Percentiles rank a stretch among this genome's conserved stretches.
phyloP scores from a whole-genome alignment of 495 filamentous ascomycete genomes.

The Stereocaulon alpinum region DNA sequence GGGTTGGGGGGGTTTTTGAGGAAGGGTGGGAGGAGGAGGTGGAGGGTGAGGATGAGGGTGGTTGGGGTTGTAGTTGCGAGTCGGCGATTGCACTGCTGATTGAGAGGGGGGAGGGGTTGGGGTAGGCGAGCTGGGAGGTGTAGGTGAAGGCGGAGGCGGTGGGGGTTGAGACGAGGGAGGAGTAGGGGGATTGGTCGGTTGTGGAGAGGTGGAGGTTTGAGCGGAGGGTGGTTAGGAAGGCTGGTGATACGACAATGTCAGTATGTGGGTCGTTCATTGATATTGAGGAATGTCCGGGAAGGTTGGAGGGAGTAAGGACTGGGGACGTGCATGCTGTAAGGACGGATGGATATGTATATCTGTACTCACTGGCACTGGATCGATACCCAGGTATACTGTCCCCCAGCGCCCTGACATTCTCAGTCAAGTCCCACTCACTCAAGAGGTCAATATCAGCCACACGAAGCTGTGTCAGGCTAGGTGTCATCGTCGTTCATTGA shows the following conservation, averaged over 20 bases:
- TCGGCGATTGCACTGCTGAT: slow-evolving; percentile 17
- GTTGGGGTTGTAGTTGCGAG: slow-evolving; percentile 19
- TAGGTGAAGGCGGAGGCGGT: slow-evolving; percentile 15
- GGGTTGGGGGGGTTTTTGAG: slow-evolving; percentile 8
- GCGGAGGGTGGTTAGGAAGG: slow-evolving; percentile 25
- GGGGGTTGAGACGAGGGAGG: slow-evolving; percentile 16
- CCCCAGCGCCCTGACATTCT: slow-evolving; percentile 15
- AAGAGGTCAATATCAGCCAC: slow-evolving; percentile 18
- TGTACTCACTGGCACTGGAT: slow-evolving; percentile 19
- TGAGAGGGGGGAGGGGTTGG: slow-evolving; percentile 20
- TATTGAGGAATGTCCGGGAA: neutral
- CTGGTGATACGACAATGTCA: neutral
- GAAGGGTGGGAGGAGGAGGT: neutral
- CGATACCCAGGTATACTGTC: slow-evolving; percentile 23
- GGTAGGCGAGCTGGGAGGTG: slow-evolving; percentile 10
- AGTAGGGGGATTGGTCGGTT: slow-evolving; percentile 19
- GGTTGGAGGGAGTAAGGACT: neutral
- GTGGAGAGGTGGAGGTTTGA: slow-evolving; percentile 23
- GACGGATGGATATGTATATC: neutral
- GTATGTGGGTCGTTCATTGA: neutral
- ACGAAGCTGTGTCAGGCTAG: slow-evolving; percentile 13
- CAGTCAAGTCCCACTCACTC: slow-evolving; percentile 19
- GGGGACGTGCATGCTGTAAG: neutral
- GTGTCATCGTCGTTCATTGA: neutral
- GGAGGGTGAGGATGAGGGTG: slow-evolving; percentile 13